Conservation (phyloP, 208 protist species). For the Entamoeba histolytica region DNA sequence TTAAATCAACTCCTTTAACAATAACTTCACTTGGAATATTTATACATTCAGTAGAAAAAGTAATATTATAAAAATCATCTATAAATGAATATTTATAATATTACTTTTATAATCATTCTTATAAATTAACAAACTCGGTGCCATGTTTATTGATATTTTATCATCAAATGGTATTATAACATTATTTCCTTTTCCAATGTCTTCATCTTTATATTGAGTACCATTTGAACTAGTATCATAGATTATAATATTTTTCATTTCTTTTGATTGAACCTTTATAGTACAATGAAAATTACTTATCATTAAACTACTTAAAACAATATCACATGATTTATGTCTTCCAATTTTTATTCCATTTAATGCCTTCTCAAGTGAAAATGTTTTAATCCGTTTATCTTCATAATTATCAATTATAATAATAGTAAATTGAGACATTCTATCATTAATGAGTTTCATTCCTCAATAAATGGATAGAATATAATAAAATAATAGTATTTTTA, state of each 20-base stretch:
- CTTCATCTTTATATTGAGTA: neutral
- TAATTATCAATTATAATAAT: neutral
- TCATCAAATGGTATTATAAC: neutral
- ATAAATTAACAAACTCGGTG: neutral
- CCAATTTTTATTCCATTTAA: neutral
- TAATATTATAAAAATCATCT: neutral
- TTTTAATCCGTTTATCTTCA: neutral
- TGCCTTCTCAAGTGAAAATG: neutral
- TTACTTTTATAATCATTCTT: too few species aligned
- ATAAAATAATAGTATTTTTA: too few species aligned
- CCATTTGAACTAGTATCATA: neutral
- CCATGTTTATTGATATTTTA: neutral
- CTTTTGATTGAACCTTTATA: neutral
- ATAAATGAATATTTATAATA: neutral
- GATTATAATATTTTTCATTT: neutral
- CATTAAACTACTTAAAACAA: neutral
- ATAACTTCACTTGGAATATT: neutral
- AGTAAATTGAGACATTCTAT: neutral
- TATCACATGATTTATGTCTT: neutral
- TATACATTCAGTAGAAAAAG: neutral
- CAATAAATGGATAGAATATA: too few species aligned
- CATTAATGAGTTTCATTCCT: neutral
- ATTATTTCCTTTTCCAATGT: neutral
- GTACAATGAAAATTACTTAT: neutral
- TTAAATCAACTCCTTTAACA: neutral